A percentile compares a stretch with the other conserved stretches of the same genome.
These are phyloP conservation scores for Zymoseptoria brevis DNA, from an alignment of 2,329 filamentous ascomycete genomes.

Conservation along the genomic window DNA sequence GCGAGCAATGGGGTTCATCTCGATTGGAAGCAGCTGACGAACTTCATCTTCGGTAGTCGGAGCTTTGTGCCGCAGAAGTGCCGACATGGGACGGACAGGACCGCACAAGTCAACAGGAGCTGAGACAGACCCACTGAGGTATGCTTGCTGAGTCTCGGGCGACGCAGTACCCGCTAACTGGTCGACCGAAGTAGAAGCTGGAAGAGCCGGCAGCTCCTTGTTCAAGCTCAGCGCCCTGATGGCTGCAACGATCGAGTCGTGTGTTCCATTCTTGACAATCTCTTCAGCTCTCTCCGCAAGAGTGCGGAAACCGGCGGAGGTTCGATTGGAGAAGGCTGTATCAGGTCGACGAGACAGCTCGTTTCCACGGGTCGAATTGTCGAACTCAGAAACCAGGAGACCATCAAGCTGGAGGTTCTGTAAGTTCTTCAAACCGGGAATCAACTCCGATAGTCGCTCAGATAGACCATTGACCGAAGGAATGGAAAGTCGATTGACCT, in stretches of 20 bases:
- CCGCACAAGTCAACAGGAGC: conserved; percentile 24
- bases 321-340: conserved; percentile 29
- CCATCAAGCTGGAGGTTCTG: conserved; percentile 31
- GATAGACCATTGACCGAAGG: conserved; percentile 40
- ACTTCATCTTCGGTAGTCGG: conserved; percentile 28
- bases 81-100: conserved; percentile 22
- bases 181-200: conserved; percentile 23
- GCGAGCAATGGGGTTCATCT: conserved; percentile 28
- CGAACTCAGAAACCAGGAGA: conserved; percentile 30
- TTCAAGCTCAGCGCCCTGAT: conserved; percentile 17
- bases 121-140: conserved; percentile 28
- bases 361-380: conserved; percentile 19
- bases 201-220: conserved; percentile 32
- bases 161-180: conserved; percentile 16
- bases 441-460: conserved; percentile 38
- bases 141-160: conserved; percentile 20
- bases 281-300: conserved; percentile 32
- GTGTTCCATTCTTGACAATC: conserved; percentile 31
- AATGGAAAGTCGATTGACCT: conserved; percentile 40
- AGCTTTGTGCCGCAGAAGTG: conserved; percentile 22
- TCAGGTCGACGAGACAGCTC: conserved; percentile 20
- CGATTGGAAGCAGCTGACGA: conserved; percentile 23
- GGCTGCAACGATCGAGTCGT: conserved; percentile 25
- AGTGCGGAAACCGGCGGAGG: conserved; percentile 31
- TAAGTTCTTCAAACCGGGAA: conserved; percentile 36